phyloP scores from a whole-genome alignment of 1,284 basidiomycete genomes.

The Bondarzewia mesenterica region DNA sequence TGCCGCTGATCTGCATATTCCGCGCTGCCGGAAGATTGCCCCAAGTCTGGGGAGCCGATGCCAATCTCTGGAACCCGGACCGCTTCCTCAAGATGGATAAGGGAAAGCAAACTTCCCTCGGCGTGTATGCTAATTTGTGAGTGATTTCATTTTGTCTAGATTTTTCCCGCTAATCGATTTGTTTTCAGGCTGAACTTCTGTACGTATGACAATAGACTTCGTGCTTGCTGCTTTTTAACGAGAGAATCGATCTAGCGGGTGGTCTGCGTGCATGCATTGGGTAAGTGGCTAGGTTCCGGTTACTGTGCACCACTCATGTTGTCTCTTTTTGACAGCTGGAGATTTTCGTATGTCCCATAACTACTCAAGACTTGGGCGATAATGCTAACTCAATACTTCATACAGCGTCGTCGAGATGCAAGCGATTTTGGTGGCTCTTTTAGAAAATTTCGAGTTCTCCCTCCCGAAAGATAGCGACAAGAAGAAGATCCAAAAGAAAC shows the following conservation, averaged over 20 bases:
- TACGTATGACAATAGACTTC: background rate
- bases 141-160: conserved; percentile 14
- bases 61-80: conserved; percentile 42
- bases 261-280: conserved; percentile 25
- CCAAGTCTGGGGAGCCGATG: conserved; percentile 40
- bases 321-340: background rate
- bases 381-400: background rate
- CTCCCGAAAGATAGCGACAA: conserved; percentile 6
- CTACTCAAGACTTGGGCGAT: background rate
- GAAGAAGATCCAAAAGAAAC: conserved; percentile 5
- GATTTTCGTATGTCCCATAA: background rate
- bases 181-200: conserved; percentile 16
- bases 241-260: conserved; percentile 14
- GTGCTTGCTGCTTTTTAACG: background rate
- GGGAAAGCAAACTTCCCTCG: conserved; percentile 30
- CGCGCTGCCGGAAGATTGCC: conserved; percentile 16
- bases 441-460: conserved; percentile 19
- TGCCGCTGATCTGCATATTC: background rate
- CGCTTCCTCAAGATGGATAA: conserved; percentile 34
- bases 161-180: background rate
- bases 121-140: conserved; percentile 45
- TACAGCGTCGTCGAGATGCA: conserved; percentile 22
- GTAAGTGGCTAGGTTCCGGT: conserved; percentile 15
- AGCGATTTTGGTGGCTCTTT: conserved; percentile 14
- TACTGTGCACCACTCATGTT: background rate